Conservation (phyloP, 2,329 filamentous ascomycete genomes). For the Geosmithia flava region DNA sequence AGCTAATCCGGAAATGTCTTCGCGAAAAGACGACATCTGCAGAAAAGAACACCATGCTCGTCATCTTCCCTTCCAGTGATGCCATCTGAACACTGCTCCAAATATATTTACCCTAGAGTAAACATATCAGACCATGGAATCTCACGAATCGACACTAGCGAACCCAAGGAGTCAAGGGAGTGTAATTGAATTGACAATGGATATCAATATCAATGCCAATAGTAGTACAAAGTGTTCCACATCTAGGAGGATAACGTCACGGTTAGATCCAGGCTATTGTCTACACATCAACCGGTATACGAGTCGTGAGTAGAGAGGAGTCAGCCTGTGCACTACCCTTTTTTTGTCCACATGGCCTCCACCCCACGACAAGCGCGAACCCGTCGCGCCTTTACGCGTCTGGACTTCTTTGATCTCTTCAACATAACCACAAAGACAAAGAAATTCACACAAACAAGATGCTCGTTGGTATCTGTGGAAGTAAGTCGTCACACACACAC, state of each 20-base stretch:
- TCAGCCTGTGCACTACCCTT: too few species aligned
- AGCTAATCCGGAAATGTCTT: too few species aligned
- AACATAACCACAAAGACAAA: neutral
- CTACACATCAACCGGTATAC: too few species aligned
- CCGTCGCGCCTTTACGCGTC: neutral
- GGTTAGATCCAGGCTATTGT: too few species aligned
- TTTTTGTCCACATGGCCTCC: neutral
- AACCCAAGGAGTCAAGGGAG: neutral
- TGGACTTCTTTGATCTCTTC: neutral
- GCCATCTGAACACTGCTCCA: too few species aligned
- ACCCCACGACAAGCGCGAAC: neutral
- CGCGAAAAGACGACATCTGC: too few species aligned
- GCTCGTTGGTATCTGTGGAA: conserved; percentile 68
- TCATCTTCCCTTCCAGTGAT: too few species aligned
- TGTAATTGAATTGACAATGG: neutral
- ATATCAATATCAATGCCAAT: neutral
- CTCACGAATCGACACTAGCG: neutral
- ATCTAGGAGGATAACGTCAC: neutral
- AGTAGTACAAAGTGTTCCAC: neutral
- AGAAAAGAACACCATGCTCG: too few species aligned
- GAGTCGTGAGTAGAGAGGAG: too few species aligned
- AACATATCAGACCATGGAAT: neutral
- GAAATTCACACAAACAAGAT: conserved; percentile 26
- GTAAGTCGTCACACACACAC: conserved; percentile 25
- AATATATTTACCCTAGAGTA: neutral